Percentiles rank a stretch among this genome's conserved stretches.
phyloP scores from a whole-genome alignment of 139 green algal genomes.

The Microglena sp. region DNA sequence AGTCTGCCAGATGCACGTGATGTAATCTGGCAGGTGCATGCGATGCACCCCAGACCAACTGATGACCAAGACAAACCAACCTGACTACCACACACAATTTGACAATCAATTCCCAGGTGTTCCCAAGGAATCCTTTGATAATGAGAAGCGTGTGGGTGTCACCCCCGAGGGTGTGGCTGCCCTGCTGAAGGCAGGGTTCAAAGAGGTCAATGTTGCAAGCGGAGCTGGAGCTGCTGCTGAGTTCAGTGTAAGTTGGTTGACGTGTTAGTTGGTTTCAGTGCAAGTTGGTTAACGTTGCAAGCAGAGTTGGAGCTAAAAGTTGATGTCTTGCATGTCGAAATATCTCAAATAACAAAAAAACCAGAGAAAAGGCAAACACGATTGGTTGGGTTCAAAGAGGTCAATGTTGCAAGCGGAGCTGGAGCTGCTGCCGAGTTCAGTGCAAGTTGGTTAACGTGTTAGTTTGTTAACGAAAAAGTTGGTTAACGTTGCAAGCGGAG shows the following conservation, averaged over 20 bases:
- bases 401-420: conserved; percentile 61
- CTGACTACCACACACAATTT: too few species aligned
- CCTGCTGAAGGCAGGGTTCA: conserved; percentile 66
- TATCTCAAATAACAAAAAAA: too few species aligned
- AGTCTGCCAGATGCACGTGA: too few species aligned
- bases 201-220: conserved; percentile 51
- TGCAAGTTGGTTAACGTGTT: conserved; percentile 20
- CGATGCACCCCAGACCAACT: too few species aligned
- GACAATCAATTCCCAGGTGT: too few species aligned
- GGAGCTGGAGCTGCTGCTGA: conserved; percentile 56
- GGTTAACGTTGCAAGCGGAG: too few species aligned
- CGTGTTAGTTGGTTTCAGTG: neutral
- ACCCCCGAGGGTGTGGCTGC: conserved; percentile 42
- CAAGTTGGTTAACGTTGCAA: too few species aligned
- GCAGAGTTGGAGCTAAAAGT: too few species aligned
- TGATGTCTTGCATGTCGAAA: too few species aligned
- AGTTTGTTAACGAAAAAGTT: neutral
- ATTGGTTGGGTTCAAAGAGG: conserved; percentile 59
- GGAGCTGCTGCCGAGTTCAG: conserved; percentile 58
- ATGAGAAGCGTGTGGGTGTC: conserved; percentile 56
- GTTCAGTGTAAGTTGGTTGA: conserved; percentile 45
- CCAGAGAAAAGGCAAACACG: too few species aligned
- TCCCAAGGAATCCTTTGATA: conserved; percentile 47
- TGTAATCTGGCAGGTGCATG: too few species aligned
- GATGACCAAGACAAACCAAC: too few species aligned